Base-by-base conservation (phyloP, 2,329 filamentous ascomycete species). In the Orbilia ellipsospora region DNA sequence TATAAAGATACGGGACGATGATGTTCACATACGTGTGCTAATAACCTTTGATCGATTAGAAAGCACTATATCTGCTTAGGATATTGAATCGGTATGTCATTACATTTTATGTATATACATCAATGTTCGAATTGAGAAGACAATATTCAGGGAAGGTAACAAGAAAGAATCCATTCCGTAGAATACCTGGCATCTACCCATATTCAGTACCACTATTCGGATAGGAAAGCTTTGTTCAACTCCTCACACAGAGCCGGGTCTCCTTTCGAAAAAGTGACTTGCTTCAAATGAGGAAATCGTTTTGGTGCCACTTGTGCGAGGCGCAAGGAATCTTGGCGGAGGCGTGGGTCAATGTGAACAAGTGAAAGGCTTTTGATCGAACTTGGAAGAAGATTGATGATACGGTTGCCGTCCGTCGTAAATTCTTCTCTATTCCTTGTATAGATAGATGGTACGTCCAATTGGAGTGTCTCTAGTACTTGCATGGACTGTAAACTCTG, bases 391-490 rank as follows among this genome's bases (percentile, higher is more conserved):
- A 48, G 16, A 48, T 48, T 18, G 44, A 48, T 48, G 44, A 48
- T 15, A 48, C 2, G 10, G 16, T 48, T 48, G 13, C 44, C 44
- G 44, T 48, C 44, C 44, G 44, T 48, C 4, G 44, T 48, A 18
- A 13, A n/a, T 18, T 48, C 44, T 18, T 48, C 15, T 18, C 16
- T 4, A 48, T 4, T 48, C 44, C 4, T 48, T 18, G 16, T 13
- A 48, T 48, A 48, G 16, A 48, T 15, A 48, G 44, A 10, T 48
- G 44, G 16, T 48, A 6, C 16, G 16, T 48, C 44, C 13, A 6
- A 7, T 52, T n/a, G n/a, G 16, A 52, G 48, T 20, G 48, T 52
- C 48, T 52, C 48, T 23, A 52, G 13, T 12, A 52, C 48, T 18
- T 52, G 2, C 48, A 52, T 52, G 4, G 18, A n/a, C 20, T 52